Evolutionary conservation across 805 yeast species (phyloP).

Genomic region (Spathaspora boniae): DNA sequence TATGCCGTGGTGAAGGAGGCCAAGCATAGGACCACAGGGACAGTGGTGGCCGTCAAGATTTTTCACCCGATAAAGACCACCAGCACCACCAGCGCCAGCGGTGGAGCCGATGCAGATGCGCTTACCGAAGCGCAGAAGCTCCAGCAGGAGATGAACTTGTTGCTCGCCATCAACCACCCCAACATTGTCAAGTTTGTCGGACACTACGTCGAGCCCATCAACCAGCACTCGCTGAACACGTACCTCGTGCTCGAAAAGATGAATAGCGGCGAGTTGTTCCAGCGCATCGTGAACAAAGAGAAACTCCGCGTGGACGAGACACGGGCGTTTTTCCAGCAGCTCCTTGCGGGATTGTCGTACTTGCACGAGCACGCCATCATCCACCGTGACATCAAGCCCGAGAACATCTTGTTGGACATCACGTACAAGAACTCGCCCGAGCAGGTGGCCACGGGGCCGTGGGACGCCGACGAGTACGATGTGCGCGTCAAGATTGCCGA

Average conservation of each 20-base stretch:
- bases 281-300: conserved; percentile 64
- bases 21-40: conserved; percentile 52
- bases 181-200: conserved; percentile 66
- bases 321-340: conserved; percentile 50
- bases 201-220: conserved; percentile 50
- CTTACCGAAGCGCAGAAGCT: conserved; percentile 41
- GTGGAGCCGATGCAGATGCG: too few species aligned
- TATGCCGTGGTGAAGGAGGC: conserved; percentile 81
- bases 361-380: conserved; percentile 39
- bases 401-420: conserved; percentile 47
- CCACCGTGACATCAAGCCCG: conserved; percentile 46
- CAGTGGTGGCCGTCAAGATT: conserved; percentile 68
- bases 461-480: conserved; percentile 59
- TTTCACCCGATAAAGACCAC: conserved; percentile 52
- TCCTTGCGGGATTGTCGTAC: conserved; percentile 36
- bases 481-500: conserved; percentile 76
- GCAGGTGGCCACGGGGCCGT: conserved; percentile 45
- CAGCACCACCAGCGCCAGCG: conserved; percentile 16
- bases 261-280: conserved; percentile 72
- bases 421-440: conserved; percentile 31
- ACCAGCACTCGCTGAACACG: conserved; percentile 50
- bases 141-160: conserved; percentile 64
- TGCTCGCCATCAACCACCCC: conserved; percentile 63
- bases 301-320: conserved; percentile 61
- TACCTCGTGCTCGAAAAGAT: conserved; percentile 71